These are phyloP conservation scores for Moniliophthora roreri DNA, from an alignment of 1,284 basidiomycete genomes.

Conservation along the genomic window DNA sequence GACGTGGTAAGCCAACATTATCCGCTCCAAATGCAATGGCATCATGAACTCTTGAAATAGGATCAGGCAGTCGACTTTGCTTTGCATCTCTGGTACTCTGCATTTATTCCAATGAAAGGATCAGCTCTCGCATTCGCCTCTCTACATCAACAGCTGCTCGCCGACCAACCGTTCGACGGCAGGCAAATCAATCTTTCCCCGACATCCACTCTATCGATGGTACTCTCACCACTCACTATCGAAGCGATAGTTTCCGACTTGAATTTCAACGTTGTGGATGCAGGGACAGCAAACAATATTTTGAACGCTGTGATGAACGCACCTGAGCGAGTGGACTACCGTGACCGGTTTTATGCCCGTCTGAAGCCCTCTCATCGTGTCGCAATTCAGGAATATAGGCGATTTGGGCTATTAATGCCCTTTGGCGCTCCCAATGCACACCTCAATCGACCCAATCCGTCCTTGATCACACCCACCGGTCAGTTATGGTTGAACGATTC, in stretches of 20 bases:
- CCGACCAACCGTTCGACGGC: no score
- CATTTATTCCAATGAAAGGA: slow-evolving; percentile 34
- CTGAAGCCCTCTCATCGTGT: slow-evolving; percentile 38
- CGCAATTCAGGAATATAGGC: slow-evolving; percentile 35
- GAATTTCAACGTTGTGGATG: not conserved
- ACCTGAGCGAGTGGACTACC: slow-evolving; percentile 31
- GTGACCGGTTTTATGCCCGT: slow-evolving; percentile 28
- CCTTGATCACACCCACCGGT: slow-evolving; percentile 32
- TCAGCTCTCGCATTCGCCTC: slow-evolving; percentile 20
- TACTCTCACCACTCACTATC: no score
- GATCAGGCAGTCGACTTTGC: slow-evolving; percentile 37
- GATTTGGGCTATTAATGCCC: slow-evolving; percentile 41
- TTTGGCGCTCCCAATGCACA: slow-evolving; percentile 35
- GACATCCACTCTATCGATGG: no score
- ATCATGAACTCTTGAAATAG: not conserved
- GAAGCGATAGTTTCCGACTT: no score
- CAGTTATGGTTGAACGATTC: slow-evolving; percentile 29
- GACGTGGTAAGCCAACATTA: not conserved
- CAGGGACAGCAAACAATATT: slow-evolving; percentile 23
- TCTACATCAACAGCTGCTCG: not conserved
- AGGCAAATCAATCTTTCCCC: no score
- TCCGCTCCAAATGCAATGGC: not conserved
- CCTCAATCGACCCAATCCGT: slow-evolving; percentile 35
- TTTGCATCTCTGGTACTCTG: slow-evolving; percentile 45
- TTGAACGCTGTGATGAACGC: slow-evolving; percentile 24